Evolutionary conservation across 2,329 filamentous ascomycete species (phyloP), one percentile per base, ranked within the genome.

Genomic region (Paracoccidioides lutzii): DNA sequence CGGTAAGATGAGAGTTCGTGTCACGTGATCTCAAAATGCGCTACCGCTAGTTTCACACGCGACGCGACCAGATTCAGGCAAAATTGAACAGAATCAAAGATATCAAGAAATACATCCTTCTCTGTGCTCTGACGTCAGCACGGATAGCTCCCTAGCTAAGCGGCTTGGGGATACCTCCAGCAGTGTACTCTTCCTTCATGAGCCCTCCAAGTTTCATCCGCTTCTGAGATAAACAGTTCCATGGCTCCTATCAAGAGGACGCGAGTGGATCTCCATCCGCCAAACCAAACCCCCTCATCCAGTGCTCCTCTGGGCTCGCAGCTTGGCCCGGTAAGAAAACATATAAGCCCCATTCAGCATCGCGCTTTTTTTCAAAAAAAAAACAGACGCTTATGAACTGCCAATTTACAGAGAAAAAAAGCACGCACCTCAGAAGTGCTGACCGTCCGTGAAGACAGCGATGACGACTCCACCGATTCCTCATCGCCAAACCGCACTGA

Each of bases 371-470:
- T 22, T 22, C 22, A 22, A 22, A 22, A 22, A 22, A 45, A 5
- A 42, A 28, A n/a, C 12, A 14, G 22, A 4, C 12, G n/a, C 32
- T 43, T 40, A 35, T 32, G 35, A 22, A 49, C n/a, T 37, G 14
- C 32, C 40, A 32, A n/a, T n/a, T 45, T 37, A 30, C 61, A 75
- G 68, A 69, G 65, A 54, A 78, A 77, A 67, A 72, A 72, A 59
- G 64, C 62, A 53, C 73, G 73, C 12, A 62, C 67, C 3, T 73
- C 71, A 2, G 55, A 63, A 41, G 64, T 64, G 5, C 54, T 60
- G 15, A 45, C 53, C 6, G 60, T 60, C n/a, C 55, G 42, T 2
- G 62, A 57, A 32, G 57, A 53, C 12, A 61, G 61, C 22, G 62
- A 65, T 45, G 61, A 67, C 53, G 64, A 66, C 40, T 54, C 46